Conservation (phyloP, 371 early-diverging fungal species). For the Mucor circinelloides region DNA sequence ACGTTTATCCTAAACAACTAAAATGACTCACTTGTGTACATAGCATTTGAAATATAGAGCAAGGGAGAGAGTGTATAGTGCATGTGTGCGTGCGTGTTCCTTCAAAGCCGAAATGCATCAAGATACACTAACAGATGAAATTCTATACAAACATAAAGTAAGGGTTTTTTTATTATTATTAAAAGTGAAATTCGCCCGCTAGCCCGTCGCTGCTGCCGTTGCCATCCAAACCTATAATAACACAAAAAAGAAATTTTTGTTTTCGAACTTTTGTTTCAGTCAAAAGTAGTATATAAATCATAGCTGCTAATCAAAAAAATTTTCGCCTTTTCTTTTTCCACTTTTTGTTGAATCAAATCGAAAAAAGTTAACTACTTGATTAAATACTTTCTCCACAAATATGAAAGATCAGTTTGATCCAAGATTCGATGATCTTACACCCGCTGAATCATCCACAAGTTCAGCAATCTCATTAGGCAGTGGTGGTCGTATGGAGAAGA, state of each 20-base stretch:
- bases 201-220: background rate
- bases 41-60: background rate
- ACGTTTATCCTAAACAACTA: background rate
- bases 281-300: background rate
- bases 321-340: background rate
- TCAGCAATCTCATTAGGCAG: slow-evolving; percentile 10
- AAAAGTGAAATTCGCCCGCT: background rate
- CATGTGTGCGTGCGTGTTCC: background rate
- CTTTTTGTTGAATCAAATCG: background rate
- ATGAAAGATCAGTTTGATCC: slow-evolving; percentile 2
- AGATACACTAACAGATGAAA: background rate
- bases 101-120: background rate
- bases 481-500: slow-evolving; percentile 15
- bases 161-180: background rate
- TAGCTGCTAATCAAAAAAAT: background rate
- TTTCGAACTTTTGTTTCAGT: background rate
- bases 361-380: background rate
- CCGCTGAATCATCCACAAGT: slow-evolving; percentile 1
- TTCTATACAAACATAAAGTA: too few species aligned
- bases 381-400: background rate
- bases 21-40: background rate
- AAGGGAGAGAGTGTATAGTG: background rate
- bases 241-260: background rate
- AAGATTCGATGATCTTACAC: background rate
- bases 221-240: background rate